Conservation (phyloP, 192 early-diverging fungal species). For the Chytriomyces sp. region DNA sequence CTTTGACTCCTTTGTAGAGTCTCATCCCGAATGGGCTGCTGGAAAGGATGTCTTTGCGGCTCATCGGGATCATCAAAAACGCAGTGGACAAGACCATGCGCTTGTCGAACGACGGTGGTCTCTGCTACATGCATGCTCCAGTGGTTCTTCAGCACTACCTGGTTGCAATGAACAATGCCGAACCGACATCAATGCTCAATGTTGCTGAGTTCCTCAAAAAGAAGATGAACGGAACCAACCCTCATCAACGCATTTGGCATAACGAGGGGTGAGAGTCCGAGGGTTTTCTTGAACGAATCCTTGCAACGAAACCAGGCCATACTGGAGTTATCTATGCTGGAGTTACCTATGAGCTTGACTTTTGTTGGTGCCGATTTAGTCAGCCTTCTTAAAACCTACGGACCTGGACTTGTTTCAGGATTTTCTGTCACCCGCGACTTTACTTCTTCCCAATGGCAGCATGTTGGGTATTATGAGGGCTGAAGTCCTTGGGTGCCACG, state of each 20-base stretch:
- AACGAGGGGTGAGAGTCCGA: too few species aligned
- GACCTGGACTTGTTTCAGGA: conserved; percentile 1
- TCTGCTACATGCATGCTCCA: background rate
- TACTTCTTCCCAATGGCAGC: background rate
- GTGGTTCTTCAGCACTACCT: background rate
- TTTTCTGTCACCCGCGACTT: background rate
- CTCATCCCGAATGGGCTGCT: conserved; percentile 1
- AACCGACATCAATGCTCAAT: too few species aligned
- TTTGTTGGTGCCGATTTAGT: background rate
- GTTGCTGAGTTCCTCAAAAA: too few species aligned
- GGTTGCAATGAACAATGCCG: too few species aligned
- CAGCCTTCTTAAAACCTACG: background rate
- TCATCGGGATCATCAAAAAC: background rate
- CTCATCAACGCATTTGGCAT: too few species aligned
- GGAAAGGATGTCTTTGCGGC: background rate
- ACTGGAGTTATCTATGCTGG: too few species aligned
- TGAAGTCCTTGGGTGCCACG: background rate
- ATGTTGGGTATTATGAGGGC: background rate
- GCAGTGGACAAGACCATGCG: background rate
- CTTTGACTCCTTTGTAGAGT: background rate
- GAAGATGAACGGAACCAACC: too few species aligned
- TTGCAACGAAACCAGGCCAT: too few species aligned
- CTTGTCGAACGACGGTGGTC: background rate
- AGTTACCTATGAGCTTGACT: too few species aligned
- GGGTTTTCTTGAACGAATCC: too few species aligned